phyloP scores from a whole-genome alignment of 495 filamentous ascomycete genomes.

The Oleoguttula mirabilis region DNA sequence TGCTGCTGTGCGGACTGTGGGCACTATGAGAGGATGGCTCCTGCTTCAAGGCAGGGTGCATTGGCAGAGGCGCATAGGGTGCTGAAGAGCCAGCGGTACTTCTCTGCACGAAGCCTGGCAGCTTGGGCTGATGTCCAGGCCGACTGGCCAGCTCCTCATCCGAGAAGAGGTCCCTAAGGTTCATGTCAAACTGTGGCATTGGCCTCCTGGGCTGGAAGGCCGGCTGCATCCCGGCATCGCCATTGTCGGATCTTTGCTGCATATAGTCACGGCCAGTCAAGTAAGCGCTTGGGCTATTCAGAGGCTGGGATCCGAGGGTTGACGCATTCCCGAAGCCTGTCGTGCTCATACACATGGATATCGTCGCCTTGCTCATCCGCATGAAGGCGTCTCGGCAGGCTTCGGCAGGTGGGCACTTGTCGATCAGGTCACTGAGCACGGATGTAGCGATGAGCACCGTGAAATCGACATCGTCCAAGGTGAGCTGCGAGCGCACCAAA shows the following conservation, averaged over 20 bases:
- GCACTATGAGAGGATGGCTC: not conserved
- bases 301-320: slow-evolving; percentile 9
- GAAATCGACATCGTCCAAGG: slow-evolving; percentile 87
- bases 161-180: slow-evolving; percentile 45
- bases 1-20: not conserved
- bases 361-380: slow-evolving; percentile 85
- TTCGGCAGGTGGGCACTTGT: slow-evolving; percentile 70
- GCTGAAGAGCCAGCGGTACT: not conserved
- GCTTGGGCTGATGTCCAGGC: not conserved
- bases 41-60: not conserved
- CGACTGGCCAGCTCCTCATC: slow-evolving; percentile 24
- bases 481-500: slow-evolving; percentile 42
- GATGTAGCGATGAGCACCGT: slow-evolving; percentile 91
- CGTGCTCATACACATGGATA: slow-evolving; percentile 78
- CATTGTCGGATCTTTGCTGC: not conserved
- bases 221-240: not conserved
- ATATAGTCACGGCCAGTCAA: not conserved
- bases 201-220: slow-evolving; percentile 17
- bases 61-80: not conserved
- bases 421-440: slow-evolving; percentile 61
- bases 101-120: not conserved
- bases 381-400: slow-evolving; percentile 89
- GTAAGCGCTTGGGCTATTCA: slow-evolving; percentile 15
- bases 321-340: slow-evolving; percentile 19
- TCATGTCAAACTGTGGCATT: slow-evolving; percentile 51